Evolutionary conservation across 768 basidiomycete species (phyloP), one percentile per base, ranked within the genome.

Genomic region (Lentinula edodes): DNA sequence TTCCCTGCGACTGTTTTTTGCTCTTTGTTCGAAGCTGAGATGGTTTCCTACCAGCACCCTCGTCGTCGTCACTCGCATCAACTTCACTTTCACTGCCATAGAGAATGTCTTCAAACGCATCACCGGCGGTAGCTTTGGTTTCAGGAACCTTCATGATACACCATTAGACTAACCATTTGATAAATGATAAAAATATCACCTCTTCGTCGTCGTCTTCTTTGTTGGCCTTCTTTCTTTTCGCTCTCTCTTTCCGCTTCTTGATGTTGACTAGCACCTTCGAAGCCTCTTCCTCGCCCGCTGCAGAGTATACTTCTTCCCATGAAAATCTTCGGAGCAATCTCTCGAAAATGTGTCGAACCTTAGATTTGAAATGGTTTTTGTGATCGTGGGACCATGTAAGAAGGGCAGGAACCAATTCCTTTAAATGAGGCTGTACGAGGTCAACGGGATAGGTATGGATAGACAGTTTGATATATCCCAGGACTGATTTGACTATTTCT

Each of bases 321-420:
- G 87, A 89, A 69, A 97, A 97, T 64, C 94, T 83, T 64, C 96
- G 79, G 65, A 98, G 82, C 84, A 98, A 88, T 52, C 96, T 86
- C 77, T 98, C 96, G 67, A 98, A 95, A 65, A 98, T 95, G 72
- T 98, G 95, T 48, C 93, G 87, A 23, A 97, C 94, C 77, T 98
- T 98, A 54, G 83, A 79, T 73, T 98, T 98, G 86, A 99, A 98
- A 71, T 98, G 97, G 68, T 98, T 98, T 72, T 96, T 96, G 75
- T 98, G 96, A 69, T 98, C 95, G 70, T 97, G 94, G 5, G 93
- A 93, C 94, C 97, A 96, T 51, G 80, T 81, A 38, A 98, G 78
- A 12, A 99, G 80, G 0, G 88, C 90, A 0, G 93, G 91, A 0
- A 98, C 91, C 23, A 98, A 80, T 23, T 79, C 79, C 28, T 80